A percentile compares a stretch with the other conserved stretches of the same genome.
These are phyloP conservation scores for Sugiyamaella neomexicana DNA, from an alignment of 1,139 yeast genomes.

Conservation along the genomic window DNA sequence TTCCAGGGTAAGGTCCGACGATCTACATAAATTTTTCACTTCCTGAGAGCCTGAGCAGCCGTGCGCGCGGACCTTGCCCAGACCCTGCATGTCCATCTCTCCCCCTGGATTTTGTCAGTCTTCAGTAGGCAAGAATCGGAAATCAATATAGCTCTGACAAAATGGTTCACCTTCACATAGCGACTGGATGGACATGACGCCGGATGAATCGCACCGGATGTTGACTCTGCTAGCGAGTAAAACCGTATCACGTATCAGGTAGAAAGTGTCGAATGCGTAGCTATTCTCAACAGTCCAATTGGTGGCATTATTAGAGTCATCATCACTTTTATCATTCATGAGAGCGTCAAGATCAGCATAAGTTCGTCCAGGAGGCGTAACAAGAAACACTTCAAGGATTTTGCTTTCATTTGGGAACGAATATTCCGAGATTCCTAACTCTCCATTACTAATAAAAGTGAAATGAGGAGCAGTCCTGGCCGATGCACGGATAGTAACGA, in stretches of 20 bases:
- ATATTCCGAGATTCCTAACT: conserved; percentile 67
- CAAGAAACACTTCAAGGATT: conserved; percentile 54
- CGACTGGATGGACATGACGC: conserved; percentile 38
- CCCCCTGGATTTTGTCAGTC: conserved; percentile 11
- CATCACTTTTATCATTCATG: conserved; percentile 12
- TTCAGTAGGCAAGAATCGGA: conserved; percentile 35
- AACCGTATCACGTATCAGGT: conserved; percentile 36
- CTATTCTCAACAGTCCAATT: conserved; percentile 29
- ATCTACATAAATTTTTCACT: conserved; percentile 10
- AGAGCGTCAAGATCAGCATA: conserved; percentile 17
- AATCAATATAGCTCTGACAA: conserved; percentile 37
- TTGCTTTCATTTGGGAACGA: conserved; percentile 65
- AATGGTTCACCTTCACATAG: conserved; percentile 36
- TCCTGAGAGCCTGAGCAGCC: neutral
- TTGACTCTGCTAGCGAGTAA: conserved; percentile 36
- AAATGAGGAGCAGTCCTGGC: conserved; percentile 33
- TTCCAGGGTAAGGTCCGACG: conserved; percentile 10
- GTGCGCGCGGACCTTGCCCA: neutral
- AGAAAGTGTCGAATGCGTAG: conserved; percentile 34
- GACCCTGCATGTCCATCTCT: conserved; percentile 1
- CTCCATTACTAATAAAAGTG: conserved; percentile 61
- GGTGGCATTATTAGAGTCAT: conserved; percentile 2
- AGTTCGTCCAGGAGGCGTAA: conserved; percentile 26
- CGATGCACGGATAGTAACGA: conserved; percentile 53
- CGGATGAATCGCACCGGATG: conserved; percentile 37